Base-by-base conservation (phyloP, 192 early-diverging fungal genomes). In the Lunasporangiospora selenospora region DNA sequence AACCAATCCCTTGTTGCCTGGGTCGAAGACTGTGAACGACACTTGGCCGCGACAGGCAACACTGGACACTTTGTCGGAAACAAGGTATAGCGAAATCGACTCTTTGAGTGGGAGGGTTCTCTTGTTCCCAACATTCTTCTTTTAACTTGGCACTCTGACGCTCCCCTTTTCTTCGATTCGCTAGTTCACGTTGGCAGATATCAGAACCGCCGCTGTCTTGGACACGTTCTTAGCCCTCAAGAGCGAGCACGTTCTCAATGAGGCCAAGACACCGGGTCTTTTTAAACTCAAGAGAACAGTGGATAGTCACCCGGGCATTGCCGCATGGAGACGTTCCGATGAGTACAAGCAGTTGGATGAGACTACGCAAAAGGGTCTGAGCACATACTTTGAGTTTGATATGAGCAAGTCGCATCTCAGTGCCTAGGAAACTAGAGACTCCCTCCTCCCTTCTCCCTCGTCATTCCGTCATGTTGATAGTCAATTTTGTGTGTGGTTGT, bases 241-340 rank as follows among this genome's bases (percentile, higher is more conserved):
- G 24, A 12, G 29, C 2, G 55, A 47, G 2, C 44, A 45, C 16
- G 33, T 47, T 13, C 18, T 46, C 15, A 47, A n/a, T 44, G 33
- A 30, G 11, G 23, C 32, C 11, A 24, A 33, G 13, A 26, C 19
- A 0, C 57, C 57, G 12, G 16, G 33, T 24, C 39, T 58, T 6
- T 58, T 29, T 31, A 47, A 58, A 27, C 33, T 58, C 32, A 58
- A 58, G 11, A 4, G 16, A 18, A 48, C 26, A 13, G 44, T 47
- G 4, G 57, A 47, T 27, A 38, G 33, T n/a, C 44, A 58, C n/a
- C 44, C 43, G 19, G 19, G 3, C 1, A 47, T 47, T 26, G 29
- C 57, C 0, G 43, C 18, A 15, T 58, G 44, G 57, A 46, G 57
- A 42, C 45, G 38, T 16, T 46, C 57, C 11, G 51, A 38, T 37